phyloP scores from a whole-genome alignment of 176 grass and related monocot genomes.

The Juncus inflexus region DNA sequence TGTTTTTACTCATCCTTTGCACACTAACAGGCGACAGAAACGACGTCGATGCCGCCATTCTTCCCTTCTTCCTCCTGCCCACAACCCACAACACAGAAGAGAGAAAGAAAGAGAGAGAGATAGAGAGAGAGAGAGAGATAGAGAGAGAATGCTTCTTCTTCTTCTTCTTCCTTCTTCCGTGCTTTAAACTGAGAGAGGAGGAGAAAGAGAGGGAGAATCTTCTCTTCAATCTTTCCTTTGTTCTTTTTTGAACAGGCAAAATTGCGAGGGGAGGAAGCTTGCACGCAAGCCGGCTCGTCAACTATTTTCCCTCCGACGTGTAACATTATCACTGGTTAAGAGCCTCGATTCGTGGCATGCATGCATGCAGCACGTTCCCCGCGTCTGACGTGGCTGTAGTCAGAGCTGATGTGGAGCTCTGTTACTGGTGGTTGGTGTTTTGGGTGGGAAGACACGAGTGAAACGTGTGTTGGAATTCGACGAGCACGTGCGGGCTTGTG shows the following conservation, averaged over 20 bases:
- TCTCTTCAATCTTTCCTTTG: not conserved
- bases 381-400: not conserved
- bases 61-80: no score
- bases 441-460: not conserved
- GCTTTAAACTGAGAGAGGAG: no score
- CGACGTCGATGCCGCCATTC: not conserved
- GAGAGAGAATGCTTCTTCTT: not conserved
- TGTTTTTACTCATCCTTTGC: not conserved
- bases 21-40: conserved; percentile 2
- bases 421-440: conserved; percentile 10
- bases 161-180: not conserved
- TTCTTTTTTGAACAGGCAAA: not conserved
- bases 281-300: conserved; percentile 23
- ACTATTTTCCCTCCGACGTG: not conserved
- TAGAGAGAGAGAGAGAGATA: not conserved
- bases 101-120: not conserved
- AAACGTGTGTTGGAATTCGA: conserved; percentile 3
- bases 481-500: conserved; percentile 14
- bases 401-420: not conserved
- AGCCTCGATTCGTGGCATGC: not conserved
- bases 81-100: conserved; percentile 1
- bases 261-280: conserved; percentile 11
- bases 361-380: not conserved
- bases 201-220: no score
- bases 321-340: not conserved